Percentiles rank a stretch among this genome's conserved stretches.
Evolutionary conservation across 2,329 filamentous ascomycete species (phyloP).

Genomic region (Alternaria metachromatica): DNA sequence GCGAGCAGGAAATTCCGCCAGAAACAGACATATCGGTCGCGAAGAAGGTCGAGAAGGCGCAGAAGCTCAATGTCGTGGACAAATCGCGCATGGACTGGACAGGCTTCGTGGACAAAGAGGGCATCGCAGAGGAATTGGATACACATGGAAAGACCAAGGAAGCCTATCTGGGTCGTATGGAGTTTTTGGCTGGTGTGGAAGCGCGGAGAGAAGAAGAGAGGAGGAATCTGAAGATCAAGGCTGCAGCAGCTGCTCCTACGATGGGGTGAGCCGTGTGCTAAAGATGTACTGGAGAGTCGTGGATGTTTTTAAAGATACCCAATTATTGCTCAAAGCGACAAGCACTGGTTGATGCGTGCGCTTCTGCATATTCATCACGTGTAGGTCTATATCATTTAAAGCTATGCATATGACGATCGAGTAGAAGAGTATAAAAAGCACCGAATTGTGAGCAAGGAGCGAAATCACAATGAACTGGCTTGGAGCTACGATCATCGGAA

Average conservation of each 20-base stretch:
- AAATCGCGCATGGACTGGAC: slow-evolving; percentile 72
- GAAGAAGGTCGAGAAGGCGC: slow-evolving; percentile 50
- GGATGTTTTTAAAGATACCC: slow-evolving; percentile 17
- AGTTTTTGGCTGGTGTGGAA: slow-evolving; percentile 67
- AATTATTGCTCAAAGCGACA: not conserved
- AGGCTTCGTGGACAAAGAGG: slow-evolving; percentile 66
- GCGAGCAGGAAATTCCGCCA: slow-evolving; percentile 24
- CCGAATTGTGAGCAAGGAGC: not conserved
- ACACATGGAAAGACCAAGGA: slow-evolving; percentile 67
- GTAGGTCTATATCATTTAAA: not conserved
- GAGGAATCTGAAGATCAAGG: slow-evolving; percentile 53
- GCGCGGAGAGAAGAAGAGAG: slow-evolving; percentile 63
- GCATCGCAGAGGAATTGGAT: slow-evolving; percentile 67
- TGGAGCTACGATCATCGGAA: not conserved
- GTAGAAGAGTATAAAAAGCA: not conserved
- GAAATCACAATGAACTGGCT: not conserved
- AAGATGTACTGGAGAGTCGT: not conserved
- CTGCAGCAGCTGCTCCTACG: slow-evolving; percentile 18
- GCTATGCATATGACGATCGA: not conserved
- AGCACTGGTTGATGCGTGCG: not conserved
- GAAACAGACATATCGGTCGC: slow-evolving; percentile 16
- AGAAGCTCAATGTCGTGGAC: slow-evolving; percentile 71
- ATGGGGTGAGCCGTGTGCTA: not conserved
- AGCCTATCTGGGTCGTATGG: slow-evolving; percentile 66
- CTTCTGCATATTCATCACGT: not conserved